Base-by-base conservation (phyloP, 805 yeast genomes). In the Nakazawaea ambrosiae region DNA sequence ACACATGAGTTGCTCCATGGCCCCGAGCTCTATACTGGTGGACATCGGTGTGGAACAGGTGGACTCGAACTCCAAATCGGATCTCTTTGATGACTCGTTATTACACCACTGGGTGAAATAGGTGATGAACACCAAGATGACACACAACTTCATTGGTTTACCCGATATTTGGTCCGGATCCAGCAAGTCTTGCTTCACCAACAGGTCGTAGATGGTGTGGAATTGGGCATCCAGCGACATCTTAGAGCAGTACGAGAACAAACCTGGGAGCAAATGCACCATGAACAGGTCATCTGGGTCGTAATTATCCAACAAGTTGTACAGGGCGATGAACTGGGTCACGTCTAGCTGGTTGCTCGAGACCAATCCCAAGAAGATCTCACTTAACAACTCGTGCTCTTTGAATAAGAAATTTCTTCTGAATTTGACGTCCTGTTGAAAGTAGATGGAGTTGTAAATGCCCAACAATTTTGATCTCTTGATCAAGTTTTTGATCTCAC, bases 301-400 rank as follows among this genome's bases (percentile, higher is more conserved):
- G 32, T 81, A 60, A 6, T 63, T 51, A 1, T 68, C 57, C 4
- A 78, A 54, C 37, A 70, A 78, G 7, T 61, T 51, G 2, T 80
- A 44, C 7, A 81, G 39, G 14, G 56, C 50, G 14, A 50, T 46
- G 47, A 69, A 69, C 4, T 65, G 55, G 0, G 59, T 53, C 6
- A 50, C 31, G 10, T 56, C 45, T 6, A 57, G 59, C 27, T 55
- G 45, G 27, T 64, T 61, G 27, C 61, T 61, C 2, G 63, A 60
- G 6, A 70, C 61, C 31, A 74, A 54, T 2, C 81, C 79, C 47
- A 55, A 73, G 5, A 81, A 60, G 1, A 85, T 63, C 53, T 78
- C 83, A 31, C 89, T 80, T 38, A 89, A 57, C 2, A 68, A 51
- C 49, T 86, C 95, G 54, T 88, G 92, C 48, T 80, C 79, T 34